A percentile compares a stretch with the other conserved stretches of the same genome.
These are phyloP conservation scores for Tylopilus plumbeoviolaceoides DNA, from an alignment of 768 basidiomycete species.

Conservation along the genomic window DNA sequence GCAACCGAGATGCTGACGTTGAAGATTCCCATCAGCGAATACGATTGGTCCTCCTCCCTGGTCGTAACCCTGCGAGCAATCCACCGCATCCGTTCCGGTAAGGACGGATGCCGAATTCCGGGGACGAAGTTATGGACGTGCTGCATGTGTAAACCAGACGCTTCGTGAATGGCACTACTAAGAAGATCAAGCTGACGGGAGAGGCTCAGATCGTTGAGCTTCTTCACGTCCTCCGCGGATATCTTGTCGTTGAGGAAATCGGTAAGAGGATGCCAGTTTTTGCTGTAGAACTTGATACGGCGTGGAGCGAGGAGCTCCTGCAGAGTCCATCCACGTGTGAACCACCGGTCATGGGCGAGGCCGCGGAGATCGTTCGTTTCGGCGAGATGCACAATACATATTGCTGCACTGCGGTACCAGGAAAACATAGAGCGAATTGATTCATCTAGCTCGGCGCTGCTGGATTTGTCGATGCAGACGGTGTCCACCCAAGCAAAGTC, in stretches of 20 bases:
- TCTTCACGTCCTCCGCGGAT: neutral
- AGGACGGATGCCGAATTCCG: neutral
- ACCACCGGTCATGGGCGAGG: conserved; percentile 13
- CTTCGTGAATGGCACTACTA: neutral
- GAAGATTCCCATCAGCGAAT: conserved; percentile 17
- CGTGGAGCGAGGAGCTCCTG: conserved; percentile 15
- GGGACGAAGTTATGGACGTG: neutral
- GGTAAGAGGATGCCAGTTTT: conserved; percentile 10
- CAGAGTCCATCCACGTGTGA: conserved; percentile 1
- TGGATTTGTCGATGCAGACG: conserved; percentile 17
- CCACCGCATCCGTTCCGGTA: conserved; percentile 13
- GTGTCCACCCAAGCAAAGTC: conserved; percentile 15
- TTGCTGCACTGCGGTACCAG: conserved; percentile 15
- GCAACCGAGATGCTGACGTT: conserved; percentile 10
- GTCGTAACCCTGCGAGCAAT: conserved; percentile 14
- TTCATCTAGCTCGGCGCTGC: conserved; percentile 18
- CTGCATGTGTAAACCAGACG: neutral
- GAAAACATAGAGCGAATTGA: conserved; percentile 20
- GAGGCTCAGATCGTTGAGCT: neutral
- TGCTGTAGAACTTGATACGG: conserved; percentile 11
- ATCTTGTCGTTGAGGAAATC: conserved; percentile 1
- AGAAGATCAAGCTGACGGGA: neutral
- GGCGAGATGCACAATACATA: conserved; percentile 14
- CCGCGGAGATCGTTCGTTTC: neutral
- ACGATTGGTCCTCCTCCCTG: conserved; percentile 14